Evolutionary conservation across 768 basidiomycete genomes (phyloP).

Genomic region (Steccherinum ochraceum): DNA sequence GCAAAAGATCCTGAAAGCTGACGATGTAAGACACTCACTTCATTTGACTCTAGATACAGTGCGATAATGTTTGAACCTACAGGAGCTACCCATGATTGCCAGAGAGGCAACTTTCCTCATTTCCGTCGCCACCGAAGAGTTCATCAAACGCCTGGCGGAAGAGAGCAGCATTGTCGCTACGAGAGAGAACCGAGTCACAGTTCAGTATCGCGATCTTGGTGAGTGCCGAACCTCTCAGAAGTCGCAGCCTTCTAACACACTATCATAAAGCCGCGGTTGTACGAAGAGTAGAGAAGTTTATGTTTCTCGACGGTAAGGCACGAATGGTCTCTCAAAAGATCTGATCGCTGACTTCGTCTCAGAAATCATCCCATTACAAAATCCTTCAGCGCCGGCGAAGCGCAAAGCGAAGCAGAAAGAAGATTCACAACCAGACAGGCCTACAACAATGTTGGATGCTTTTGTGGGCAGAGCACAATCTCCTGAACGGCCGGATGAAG

Average conservation of each 20-base stretch:
- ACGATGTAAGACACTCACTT: conserved; percentile 70
- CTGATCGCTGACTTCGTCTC: background rate
- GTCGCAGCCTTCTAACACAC: background rate
- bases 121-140: conserved; percentile 82
- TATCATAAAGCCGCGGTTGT: conserved; percentile 48
- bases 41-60: background rate
- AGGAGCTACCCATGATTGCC: conserved; percentile 75
- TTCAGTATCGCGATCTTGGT: conserved; percentile 82
- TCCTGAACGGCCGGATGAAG: conserved; percentile 18
- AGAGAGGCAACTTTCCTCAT: conserved; percentile 77
- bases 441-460: conserved; percentile 41
- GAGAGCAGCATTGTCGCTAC: conserved; percentile 67
- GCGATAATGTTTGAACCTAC: background rate
- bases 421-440: conserved; percentile 12
- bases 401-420: conserved; percentile 32
- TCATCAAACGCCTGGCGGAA: conserved; percentile 68
- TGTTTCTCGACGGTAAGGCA: conserved; percentile 76
- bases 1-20: conserved; percentile 81
- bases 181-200: conserved; percentile 64
- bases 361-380: conserved; percentile 58
- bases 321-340: no score
- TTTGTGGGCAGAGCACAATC: conserved; percentile 30
- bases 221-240: conserved; percentile 18
- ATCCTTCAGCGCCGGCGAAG: conserved; percentile 36
- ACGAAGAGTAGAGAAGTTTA: conserved; percentile 65